A percentile compares a stretch with the other conserved stretches of the same genome.
phyloP scores from a whole-genome alignment of 805 yeast genomes.

The Wickerhamia fluorescens region DNA sequence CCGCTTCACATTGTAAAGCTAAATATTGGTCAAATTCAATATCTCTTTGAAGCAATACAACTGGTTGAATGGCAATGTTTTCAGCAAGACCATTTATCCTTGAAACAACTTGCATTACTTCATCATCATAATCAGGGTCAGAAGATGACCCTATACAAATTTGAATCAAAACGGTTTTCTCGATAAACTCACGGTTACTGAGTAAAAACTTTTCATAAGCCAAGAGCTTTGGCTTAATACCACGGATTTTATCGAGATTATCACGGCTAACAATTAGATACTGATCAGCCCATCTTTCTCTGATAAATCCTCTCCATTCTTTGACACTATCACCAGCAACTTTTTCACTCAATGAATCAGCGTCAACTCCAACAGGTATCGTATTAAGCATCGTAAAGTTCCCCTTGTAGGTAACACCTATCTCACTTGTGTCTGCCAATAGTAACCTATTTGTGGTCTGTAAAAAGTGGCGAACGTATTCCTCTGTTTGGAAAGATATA shows the following conservation, averaged over 20 bases:
- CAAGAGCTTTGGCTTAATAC: constrained; percentile 76
- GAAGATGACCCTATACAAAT: constrained; percentile 57
- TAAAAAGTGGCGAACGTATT: constrained; percentile 87
- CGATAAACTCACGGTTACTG: constrained; percentile 64
- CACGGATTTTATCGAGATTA: constrained; percentile 80
- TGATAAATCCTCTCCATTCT: constrained; percentile 63
- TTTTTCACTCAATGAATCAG: constrained; percentile 42
- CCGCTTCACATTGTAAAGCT: constrained; percentile 82
- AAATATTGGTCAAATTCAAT: constrained; percentile 84
- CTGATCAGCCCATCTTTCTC: constrained; percentile 71
- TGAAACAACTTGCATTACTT: constrained; percentile 69
- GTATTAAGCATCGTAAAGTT: constrained; percentile 48
- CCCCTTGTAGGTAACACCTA: constrained; percentile 55
- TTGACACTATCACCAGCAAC: constrained; percentile 44
- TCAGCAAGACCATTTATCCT: constrained; percentile 75
- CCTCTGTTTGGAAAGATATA: constrained; percentile 85
- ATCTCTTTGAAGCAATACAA: constrained; percentile 81
- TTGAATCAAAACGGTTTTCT: constrained; percentile 70
- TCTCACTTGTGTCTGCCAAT: constrained; percentile 70
- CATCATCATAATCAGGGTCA: constrained; percentile 63
- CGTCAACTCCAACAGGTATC: constrained; percentile 77
- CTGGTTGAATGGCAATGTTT: constrained; percentile 76
- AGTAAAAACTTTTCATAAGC: constrained; percentile 79
- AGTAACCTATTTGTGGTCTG: constrained; percentile 83
- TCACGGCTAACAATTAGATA: constrained; percentile 80